Base-by-base conservation (phyloP, 257 asterid genomes). In the Jasminum sambac region DNA sequence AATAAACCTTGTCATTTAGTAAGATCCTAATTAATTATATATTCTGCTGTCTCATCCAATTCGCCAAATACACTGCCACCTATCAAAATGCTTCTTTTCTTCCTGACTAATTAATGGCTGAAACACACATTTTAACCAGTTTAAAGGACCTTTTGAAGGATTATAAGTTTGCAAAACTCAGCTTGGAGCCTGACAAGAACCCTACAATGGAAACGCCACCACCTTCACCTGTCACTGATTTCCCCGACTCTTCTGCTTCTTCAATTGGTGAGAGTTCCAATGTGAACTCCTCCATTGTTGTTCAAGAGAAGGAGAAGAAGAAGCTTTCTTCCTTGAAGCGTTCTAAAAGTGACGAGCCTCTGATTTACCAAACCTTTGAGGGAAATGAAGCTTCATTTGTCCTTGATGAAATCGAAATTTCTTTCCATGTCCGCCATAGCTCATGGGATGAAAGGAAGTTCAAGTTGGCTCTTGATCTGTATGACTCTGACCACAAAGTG, bases 331-430 rank as follows among this genome's bases (percentile, higher is more conserved):
- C 60, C 12, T 23, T 57, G 39, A 60, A 37, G 12, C 78, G 63
- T 12, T 67, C 73, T 1, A 60, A 71, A 46, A 74, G 78, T 12
- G 70, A 74, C 10, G 74, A 74, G 5, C 74, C 73, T 0, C 36
- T 74, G 70, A 17, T 67, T 25, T 67, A 67, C 41, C 42, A 11
- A 26, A 34, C 23, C 23, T 21, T 26, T 3, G 58, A 44, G 7
- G 67, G 36, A 66, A 67, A 60, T 19, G 72, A 10, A n/a, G 73
- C 5, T 5, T 0, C 38, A 36, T 13, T 41, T 2, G 4, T 24
- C 39, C 40, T 19, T 58, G 48, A 38, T 13, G 55, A n/a, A 2
- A 64, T 19, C n/a, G 17, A 74, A 43, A 21, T 7, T 12, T 37
- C 24, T 38, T 42, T 17, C 43, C 50, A 74, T 24, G 34, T 74